Evolutionary conservation across 2,329 filamentous ascomycete genomes (phyloP).

Genomic region (Esteya vermicola): DNA sequence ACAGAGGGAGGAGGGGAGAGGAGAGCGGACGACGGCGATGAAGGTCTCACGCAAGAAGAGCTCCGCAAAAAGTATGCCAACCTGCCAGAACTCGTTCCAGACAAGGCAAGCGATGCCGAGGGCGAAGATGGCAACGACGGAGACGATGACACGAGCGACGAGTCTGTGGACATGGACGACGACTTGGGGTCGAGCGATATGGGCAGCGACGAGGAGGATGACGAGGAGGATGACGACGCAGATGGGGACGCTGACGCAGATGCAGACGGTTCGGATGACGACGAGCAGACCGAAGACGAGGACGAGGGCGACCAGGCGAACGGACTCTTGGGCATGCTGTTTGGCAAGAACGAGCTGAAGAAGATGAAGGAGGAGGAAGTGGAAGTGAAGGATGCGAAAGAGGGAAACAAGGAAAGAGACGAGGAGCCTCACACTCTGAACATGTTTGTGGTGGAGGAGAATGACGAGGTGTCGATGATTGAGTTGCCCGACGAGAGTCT

Average conservation of each 20-base stretch:
- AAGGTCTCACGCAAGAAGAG: constrained; percentile 54
- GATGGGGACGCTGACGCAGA: too few relatives aligned
- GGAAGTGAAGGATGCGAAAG: constrained; percentile 11
- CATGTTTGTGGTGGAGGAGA: background rate
- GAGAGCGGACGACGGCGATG: constrained; percentile 39
- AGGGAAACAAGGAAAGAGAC: constrained; percentile 12
- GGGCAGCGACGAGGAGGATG: constrained; percentile 24
- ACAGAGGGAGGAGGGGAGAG: too few relatives aligned
- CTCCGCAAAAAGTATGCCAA: constrained; percentile 54
- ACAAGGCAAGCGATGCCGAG: constrained; percentile 11
- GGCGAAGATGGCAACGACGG: constrained; percentile 12
- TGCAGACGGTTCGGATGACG: constrained; percentile 30
- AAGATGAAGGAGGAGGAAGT: constrained; percentile 30
- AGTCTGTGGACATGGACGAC: constrained; percentile 56
- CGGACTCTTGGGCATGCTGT: constrained; percentile 42
- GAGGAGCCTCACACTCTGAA: background rate
- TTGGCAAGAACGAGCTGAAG: constrained; percentile 42
- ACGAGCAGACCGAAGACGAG: constrained; percentile 16
- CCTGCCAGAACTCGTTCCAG: constrained; percentile 33
- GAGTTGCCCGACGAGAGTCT: constrained; percentile 10
- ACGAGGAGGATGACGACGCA: constrained; percentile 25
- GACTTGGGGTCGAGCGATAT: constrained; percentile 46
- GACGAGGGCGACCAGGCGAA: constrained; percentile 26
- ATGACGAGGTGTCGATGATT: constrained; percentile 13
- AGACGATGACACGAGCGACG: constrained; percentile 38